Percentiles rank a stretch among this genome's conserved stretches.
phyloP scores from a whole-genome alignment of 2,329 filamentous ascomycete species.

The Lizonia empirigonia region DNA sequence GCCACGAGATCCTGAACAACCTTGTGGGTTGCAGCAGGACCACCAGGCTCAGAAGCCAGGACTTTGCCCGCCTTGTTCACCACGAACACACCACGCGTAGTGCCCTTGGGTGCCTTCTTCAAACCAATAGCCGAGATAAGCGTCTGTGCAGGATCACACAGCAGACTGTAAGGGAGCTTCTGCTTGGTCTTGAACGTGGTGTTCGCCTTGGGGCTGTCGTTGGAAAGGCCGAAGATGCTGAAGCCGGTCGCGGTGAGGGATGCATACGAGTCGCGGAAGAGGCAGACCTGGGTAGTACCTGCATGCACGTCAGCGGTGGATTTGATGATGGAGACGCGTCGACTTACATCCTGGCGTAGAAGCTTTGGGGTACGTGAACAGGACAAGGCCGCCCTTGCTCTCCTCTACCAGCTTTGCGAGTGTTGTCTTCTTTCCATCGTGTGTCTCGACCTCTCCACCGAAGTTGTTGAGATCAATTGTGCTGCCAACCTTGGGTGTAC shows the following conservation, averaged over 20 bases:
- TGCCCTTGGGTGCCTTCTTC: constrained; percentile 81
- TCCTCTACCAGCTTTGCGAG: constrained; percentile 80
- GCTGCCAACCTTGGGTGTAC: constrained; percentile 54
- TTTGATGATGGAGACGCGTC: neutral
- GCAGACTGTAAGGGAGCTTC: constrained; percentile 82
- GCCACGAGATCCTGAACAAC: constrained; percentile 71
- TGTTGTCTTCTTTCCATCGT: constrained; percentile 80
- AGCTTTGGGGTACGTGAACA: constrained; percentile 96
- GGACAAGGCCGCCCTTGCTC: constrained; percentile 83
- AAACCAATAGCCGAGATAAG: constrained; percentile 88
- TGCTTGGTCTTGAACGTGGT: constrained; percentile 92
- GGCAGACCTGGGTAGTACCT: constrained; percentile 93
- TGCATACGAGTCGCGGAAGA: constrained; percentile 86
- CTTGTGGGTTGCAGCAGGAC: constrained; percentile 77
- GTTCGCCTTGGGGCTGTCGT: constrained; percentile 88
- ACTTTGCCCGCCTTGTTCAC: constrained; percentile 83
- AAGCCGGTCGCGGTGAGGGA: constrained; percentile 78
- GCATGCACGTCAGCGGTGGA: constrained; percentile 17
- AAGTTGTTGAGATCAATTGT: constrained; percentile 61
- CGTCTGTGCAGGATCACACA: constrained; percentile 77
- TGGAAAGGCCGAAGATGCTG: constrained; percentile 86
- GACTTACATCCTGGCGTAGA: constrained; percentile 91
- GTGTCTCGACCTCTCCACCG: constrained; percentile 76
- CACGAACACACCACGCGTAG: constrained; percentile 84
- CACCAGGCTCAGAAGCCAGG: constrained; percentile 73